Evolutionary conservation across 2,329 filamentous ascomycete genomes (phyloP), one percentile per base, ranked within the genome.

Genomic region (Zarea fungicola): DNA sequence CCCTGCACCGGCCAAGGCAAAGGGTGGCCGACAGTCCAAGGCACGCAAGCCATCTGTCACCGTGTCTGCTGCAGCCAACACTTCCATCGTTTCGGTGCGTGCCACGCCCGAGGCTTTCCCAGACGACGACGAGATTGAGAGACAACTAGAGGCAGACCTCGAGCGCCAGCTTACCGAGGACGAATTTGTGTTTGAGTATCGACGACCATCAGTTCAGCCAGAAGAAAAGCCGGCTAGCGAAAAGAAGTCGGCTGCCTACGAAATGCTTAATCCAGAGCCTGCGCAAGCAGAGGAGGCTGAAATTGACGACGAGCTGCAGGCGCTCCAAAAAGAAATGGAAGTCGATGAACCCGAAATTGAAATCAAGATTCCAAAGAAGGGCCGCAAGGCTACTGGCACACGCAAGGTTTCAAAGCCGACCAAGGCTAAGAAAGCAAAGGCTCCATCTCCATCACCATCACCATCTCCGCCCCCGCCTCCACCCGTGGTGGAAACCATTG

Each of bases 121-220:
- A 0, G 73, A 80, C 48, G 82, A 87, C 52, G 78, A 81, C 2
- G 83, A 86, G 54, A 76, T 87, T 31, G 81, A 88, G 44, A 76
- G 77, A 19, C 80, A 80, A 42, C 69, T 88, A 1, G 77, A 85
- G 58, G 81, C 78, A 2, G 84, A 85, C 50, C 72, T 87, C 9
- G 78, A 84, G 36, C 69, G 73, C 25, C 77, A 74, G 1, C 59
- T 77, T 22, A 75, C 72, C 2, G 76, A 83, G 25, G 74, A 77
- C 13, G 78, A 76, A 50, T 76, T 71, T 6, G 74, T 76, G 42
- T 69, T 69, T 0, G 73, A 72, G 55, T 63, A 67, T 36, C 61
- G 55, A 11, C 65, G 63, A 54, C 54, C 56, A 31, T 62, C 62
- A 41, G 60, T 64, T 42, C 41, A 54, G 1, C 39, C 61, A 2